Evolutionary conservation across 768 basidiomycete genomes (phyloP).

Genomic region (Mycena vulgaris): DNA sequence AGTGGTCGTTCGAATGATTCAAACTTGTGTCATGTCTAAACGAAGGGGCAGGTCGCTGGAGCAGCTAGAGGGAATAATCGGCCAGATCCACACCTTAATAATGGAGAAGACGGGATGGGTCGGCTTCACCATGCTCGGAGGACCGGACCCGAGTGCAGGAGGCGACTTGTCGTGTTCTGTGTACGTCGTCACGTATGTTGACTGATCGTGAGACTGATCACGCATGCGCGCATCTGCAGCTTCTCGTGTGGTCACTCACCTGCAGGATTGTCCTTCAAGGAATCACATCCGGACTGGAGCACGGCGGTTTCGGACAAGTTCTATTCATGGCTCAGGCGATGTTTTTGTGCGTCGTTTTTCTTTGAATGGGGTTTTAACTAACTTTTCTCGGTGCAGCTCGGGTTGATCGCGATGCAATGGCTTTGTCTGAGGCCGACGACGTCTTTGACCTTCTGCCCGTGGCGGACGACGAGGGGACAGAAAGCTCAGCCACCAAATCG

Average conservation of each 20-base stretch:
- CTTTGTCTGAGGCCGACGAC: background rate
- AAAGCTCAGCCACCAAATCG: no score
- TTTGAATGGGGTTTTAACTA: no score
- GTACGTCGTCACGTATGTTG: conserved; percentile 1
- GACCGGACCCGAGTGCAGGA: background rate
- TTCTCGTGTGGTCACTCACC: background rate
- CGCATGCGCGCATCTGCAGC: background rate
- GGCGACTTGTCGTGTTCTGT: background rate
- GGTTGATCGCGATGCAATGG: conserved; percentile 3
- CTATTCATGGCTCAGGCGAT: background rate
- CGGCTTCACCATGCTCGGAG: conserved; percentile 5
- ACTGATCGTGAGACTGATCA: background rate
- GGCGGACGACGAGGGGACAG: no score
- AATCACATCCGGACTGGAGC: conserved; percentile 8
- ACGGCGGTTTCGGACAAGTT: background rate
- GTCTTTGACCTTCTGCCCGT: background rate
- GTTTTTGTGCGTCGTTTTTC: conserved; percentile 12
- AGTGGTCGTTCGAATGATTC: background rate
- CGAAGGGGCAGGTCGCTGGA: background rate
- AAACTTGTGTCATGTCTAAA: background rate
- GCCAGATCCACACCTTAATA: background rate
- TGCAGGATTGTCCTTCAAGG: conserved; percentile 1
- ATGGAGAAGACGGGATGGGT: conserved; percentile 6
- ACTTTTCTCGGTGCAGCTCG: background rate
- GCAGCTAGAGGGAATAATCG: background rate